Evolutionary conservation across 2,329 filamentous ascomycete species (phyloP).

Genomic region (Fusarium mundagurra): DNA sequence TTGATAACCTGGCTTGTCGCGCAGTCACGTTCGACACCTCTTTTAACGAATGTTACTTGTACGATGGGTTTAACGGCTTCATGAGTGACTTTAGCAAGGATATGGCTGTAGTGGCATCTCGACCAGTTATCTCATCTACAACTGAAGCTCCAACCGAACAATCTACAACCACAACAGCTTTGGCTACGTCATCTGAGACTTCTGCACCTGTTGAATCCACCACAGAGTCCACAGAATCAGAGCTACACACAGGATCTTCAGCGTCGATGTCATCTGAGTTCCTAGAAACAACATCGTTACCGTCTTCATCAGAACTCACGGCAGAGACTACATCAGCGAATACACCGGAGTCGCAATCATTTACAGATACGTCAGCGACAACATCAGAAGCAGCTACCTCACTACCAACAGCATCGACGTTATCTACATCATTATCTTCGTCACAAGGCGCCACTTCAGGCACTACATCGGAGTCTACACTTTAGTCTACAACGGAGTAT

Average conservation of each 20-base stretch:
- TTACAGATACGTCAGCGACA: background rate
- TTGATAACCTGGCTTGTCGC: background rate
- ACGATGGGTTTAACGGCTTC: background rate
- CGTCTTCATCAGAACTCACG: background rate
- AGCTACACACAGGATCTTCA: background rate
- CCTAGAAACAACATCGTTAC: background rate
- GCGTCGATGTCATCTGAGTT: background rate
- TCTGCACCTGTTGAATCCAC: accelerated
- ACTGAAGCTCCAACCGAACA: background rate
- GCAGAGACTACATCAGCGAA: background rate
- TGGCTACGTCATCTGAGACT: background rate
- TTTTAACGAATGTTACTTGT: background rate
- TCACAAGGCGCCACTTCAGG: accelerated
- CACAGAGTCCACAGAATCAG: background rate
- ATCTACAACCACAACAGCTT: background rate
- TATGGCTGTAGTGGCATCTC: background rate
- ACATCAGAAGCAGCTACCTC: background rate
- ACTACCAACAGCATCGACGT: background rate
- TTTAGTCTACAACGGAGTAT: background rate
- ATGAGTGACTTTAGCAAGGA: background rate
- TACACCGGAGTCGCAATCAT: background rate
- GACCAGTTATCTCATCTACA: background rate
- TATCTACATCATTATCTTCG: accelerated
- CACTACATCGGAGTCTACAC: background rate
- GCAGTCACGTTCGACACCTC: background rate